Base-by-base conservation (phyloP, 1,139 yeast species). In the Lodderomyces elongisporus region DNA sequence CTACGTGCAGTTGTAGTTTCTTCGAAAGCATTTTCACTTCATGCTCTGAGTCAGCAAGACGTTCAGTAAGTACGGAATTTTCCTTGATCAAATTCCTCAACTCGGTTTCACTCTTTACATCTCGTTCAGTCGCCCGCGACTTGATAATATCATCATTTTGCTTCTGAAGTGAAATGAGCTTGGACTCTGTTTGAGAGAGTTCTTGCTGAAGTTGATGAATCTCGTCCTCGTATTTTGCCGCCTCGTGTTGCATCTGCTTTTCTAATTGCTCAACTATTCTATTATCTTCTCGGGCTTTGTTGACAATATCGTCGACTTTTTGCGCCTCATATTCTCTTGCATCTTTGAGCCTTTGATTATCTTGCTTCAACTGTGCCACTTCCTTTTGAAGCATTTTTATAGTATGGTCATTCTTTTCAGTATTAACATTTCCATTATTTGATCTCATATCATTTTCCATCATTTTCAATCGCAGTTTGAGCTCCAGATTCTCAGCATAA, bases 401-500 rank as follows among this genome's bases (percentile, higher is more conserved):
- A n/a, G n/a, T n/a, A n/a, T n/a, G n/a, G n/a, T n/a, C n/a, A n/a
- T n/a, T n/a, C n/a, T n/a, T n/a, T n/a, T n/a, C n/a, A n/a, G n/a
- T n/a, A 18, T 7, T 7, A 18, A 7, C 22, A 18, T 18, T 10
- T 18, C 22, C 22, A 7, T 18, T 18, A 18, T 18, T 10, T 10
- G 22, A n/a, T n/a, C n/a, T n/a, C n/a, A n/a, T 10, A 18, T 7
- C 9, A 18, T 7, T 21, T 15, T 14, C 28, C 40, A 17, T 31
- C 33, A 20, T 24, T 27, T n/a, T 27, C 30, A 14, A 25, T 5
- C 18, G 27, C 16, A 10, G 32, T 25, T 9, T 31, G 14, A 17
- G 28, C 18, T 33, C 20, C 27, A 25, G 12, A 15, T 23, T 26
- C 17, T 33, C 31, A 37, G 26, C 16, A 14, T 10, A 10, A 24